Evolutionary conservation across 106 monocot species (phyloP).

Genomic region (Dendrobium huoshanense): DNA sequence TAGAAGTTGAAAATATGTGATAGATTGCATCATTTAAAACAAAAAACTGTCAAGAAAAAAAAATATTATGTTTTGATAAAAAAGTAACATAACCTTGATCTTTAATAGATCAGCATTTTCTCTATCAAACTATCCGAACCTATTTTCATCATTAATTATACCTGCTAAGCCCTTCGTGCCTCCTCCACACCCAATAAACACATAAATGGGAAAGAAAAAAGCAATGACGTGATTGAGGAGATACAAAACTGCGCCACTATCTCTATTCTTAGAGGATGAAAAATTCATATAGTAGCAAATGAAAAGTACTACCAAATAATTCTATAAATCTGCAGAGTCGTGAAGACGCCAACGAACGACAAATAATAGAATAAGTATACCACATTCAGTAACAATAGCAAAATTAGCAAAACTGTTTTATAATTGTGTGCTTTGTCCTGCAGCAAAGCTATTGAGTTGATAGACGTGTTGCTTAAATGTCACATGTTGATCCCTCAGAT

Average conservation of each 20-base stretch:
- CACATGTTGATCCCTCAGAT: not conserved
- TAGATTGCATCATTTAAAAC: not conserved
- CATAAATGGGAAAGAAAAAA: not conserved
- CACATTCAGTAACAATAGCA: not conserved
- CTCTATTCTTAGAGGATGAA: not conserved
- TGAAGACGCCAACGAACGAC: not conserved
- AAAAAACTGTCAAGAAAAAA: not conserved
- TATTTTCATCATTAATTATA: not conserved
- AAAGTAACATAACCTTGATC: not conserved
- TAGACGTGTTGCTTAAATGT: not conserved
- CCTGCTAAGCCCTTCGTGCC: not conserved
- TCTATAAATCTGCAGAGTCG: not conserved
- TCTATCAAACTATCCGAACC: not conserved
- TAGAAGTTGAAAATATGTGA: not conserved
- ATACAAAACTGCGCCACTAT: not conserved
- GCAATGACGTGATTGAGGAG: not conserved
- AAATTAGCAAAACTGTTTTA: not conserved
- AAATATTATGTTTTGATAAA: not conserved
- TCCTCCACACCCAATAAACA: not conserved
- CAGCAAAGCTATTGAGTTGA: not conserved
- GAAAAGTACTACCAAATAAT: not conserved
- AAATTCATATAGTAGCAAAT: not conserved
- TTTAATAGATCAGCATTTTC: not conserved
- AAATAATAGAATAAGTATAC: not conserved
- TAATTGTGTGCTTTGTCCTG: not conserved